phyloP scores from a whole-genome alignment of 2,329 filamentous ascomycete genomes.

The Cercospora nicotianae region DNA sequence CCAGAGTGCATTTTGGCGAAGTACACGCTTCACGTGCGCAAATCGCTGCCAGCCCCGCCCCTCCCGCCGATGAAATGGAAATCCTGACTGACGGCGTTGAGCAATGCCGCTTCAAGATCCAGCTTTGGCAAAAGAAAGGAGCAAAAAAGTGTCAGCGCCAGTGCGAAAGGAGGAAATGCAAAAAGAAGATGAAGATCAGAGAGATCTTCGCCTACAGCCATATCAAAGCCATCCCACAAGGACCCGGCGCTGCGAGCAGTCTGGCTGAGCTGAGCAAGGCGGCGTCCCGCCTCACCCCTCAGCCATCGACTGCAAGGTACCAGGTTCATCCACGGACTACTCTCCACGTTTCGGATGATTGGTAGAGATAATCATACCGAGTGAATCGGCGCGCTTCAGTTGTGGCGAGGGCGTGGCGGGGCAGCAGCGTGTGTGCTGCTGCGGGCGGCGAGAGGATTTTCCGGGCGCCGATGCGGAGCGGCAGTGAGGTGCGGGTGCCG shows the following conservation, averaged over 20 bases:
- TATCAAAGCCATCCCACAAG: not conserved
- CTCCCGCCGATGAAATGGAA: not conserved
- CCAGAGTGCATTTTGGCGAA: conserved; percentile 18
- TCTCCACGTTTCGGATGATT: not conserved
- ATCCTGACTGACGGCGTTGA: not conserved
- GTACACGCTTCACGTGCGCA: not conserved
- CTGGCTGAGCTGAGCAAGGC: not conserved
- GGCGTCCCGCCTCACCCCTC: not conserved
- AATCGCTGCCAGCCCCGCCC: not conserved
- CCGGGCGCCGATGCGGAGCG: not conserved
- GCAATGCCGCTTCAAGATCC: not conserved
- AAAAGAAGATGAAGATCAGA: not conserved
- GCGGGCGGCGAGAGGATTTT: not conserved
- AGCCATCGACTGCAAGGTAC: not conserved
- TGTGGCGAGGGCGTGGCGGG: not conserved
- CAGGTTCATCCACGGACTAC: not conserved
- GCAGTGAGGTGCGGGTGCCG: not conserved
- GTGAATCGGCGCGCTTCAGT: not conserved
- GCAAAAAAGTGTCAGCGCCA: not conserved
- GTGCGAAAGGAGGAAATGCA: not conserved
- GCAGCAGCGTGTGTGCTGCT: not conserved
- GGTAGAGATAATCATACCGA: not conserved
- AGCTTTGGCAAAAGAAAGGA: not conserved
- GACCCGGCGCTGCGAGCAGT: not conserved
- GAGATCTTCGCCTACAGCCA: not conserved